phyloP scores from a whole-genome alignment of 345 rosid species.

The Eucalyptus brandiana region DNA sequence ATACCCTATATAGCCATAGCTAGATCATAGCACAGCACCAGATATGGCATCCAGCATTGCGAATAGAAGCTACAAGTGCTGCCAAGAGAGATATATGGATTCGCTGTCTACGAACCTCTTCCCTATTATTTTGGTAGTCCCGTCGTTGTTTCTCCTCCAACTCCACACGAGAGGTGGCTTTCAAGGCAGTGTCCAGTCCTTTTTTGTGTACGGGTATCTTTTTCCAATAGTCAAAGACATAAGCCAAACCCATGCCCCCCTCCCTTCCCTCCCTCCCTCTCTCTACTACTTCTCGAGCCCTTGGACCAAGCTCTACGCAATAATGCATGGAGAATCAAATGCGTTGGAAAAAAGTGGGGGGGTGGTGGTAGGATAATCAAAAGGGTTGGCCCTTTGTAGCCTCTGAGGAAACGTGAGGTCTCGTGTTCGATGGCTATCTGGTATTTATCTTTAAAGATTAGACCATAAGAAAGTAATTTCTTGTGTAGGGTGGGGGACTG shows the following conservation, averaged over 20 bases:
- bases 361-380: not conserved
- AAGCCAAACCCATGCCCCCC: not conserved
- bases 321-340: not conserved
- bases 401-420: not conserved
- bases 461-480: not conserved
- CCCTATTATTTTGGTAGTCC: not conserved
- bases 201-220: not conserved
- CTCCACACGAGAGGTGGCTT: not conserved
- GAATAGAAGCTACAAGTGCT: not conserved
- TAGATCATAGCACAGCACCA: not conserved
- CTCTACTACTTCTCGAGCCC: not conserved
- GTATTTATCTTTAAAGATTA: not conserved
- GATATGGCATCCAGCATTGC: not conserved
- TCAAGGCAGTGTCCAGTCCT: not conserved
- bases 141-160: not conserved
- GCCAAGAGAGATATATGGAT: not conserved
- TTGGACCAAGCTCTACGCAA: not conserved
- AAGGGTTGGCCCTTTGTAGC: not conserved
- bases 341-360: not conserved
- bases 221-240: not conserved
- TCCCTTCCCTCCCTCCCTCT: not conserved
- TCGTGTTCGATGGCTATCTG: not conserved
- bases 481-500: not conserved
- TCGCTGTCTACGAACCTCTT: not conserved
- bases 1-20: not conserved